Evolutionary conservation across 495 filamentous ascomycete genomes (phyloP), one percentile per base, ranked within the genome.

Genomic region (Aspergillus nidulans): DNA sequence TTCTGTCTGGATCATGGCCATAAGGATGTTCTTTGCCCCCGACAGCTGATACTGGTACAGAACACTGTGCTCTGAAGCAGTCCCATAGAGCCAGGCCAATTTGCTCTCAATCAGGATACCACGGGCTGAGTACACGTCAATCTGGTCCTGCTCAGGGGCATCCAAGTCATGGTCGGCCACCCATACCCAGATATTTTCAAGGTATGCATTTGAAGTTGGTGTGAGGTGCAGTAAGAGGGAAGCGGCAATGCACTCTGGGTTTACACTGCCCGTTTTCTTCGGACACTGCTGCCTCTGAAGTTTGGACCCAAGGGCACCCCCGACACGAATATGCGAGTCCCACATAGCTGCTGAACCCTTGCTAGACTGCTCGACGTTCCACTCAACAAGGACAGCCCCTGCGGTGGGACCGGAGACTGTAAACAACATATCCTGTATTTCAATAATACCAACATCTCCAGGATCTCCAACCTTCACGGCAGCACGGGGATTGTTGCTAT

Each of bases 341-440:
- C 89, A 96, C 66, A 95, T 77, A 9, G 80, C 90, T 12, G 79
- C 77, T 0, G 84, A 80, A 39, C 88, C 90, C 47, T 85, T 81
- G 3, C 68, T 64, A 0, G 74, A 68, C 19, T 80, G 75, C 8
- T 75, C 81, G 4, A 95, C 64, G 68, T 96, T 95, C 88, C 89
- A 95, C 65, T 96, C 79, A 62, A 95, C 75, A 24, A 96, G 69
- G 56, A 92, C 83, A 20, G 89, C 90, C 41, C 91, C 91, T 18
- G 90, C 88, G 53, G 86, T 83, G 0, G 87, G 71, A 82, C 90
- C 59, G 79, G 76, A 45, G 83, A 92, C 59, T 1, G 64, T 69
- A 63, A 96, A 90, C 42, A 96, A 74, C 56, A 96, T 73, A 51
- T 91, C 88, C 1, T 81, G 83, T 60, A 94, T 89, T 69, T 95